Evolutionary conservation across 805 yeast genomes (phyloP), one percentile per base, ranked within the genome.

Genomic region (Ogataea glucozyma): DNA sequence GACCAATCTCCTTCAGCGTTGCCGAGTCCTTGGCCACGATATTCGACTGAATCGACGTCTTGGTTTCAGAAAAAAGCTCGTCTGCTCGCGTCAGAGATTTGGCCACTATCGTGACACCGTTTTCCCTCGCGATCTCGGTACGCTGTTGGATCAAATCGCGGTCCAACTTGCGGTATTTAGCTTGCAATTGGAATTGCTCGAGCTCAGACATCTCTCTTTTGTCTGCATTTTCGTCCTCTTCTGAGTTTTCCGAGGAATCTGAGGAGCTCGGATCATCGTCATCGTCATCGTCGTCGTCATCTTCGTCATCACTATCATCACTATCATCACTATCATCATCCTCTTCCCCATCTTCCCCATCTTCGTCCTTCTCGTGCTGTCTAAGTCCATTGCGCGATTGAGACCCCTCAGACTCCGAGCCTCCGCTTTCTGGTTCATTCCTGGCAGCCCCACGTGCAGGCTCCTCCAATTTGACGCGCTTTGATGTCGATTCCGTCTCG

Each of bases 11-110:
- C 22, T 70, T 67, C 51, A 85, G 69, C 4, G 84, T 79, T 42
- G 78, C 78, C 1, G 91, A 73, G 60, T 85, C 95, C 43, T 76
- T 72, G 0, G 87, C 85, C 22, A 75, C 70, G 8, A 74, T 52
- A 47, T 69, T 73, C 2, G 65, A 55, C 37, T 59, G 55, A 10
- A 62, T 56, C 4, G 68, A 41, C 14, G 63, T 56, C 33, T 68
- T 70, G 2, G 76, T 69, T 21, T 65, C 62, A 1, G 65, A 58
- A 47, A 77, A 82, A 14, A 79, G 58, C 0, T 56, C 55, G 47
- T 81, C 78, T 6, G 76, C 72, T n/a, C 63, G 65, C 3, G 59
- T 53, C 31, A 83, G 57, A 11, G 75, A 70, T 14, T 67, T 54
- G 3, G 69, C 56, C 2, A 81, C 83, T 14, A 72, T 54, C 11